phyloP scores from a whole-genome alignment of 768 basidiomycete species.

The Tremella fuciformis region DNA sequence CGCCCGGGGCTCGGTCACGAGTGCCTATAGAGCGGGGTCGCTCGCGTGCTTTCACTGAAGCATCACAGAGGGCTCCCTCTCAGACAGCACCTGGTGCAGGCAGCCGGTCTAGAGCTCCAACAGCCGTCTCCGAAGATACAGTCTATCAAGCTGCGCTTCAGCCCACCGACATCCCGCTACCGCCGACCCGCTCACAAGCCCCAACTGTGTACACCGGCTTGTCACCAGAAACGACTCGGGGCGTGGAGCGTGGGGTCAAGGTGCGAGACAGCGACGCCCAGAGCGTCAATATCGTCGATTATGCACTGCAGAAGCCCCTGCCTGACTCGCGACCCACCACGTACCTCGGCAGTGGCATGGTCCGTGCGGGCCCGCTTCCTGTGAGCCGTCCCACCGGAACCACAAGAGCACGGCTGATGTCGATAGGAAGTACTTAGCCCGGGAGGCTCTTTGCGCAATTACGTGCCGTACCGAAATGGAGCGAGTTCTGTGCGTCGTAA shows the following conservation, averaged over 20 bases:
- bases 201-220: constrained; percentile 23
- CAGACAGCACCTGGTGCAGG: no score
- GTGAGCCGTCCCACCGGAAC: no score
- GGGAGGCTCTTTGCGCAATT: not conserved
- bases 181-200: constrained; percentile 15
- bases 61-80: no score
- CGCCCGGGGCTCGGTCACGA: no score
- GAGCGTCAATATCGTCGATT: constrained; percentile 32
- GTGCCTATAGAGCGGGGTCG: no score
- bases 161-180: constrained; percentile 32
- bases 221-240: constrained; percentile 5
- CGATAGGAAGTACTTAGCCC: not conserved
- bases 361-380: not conserved
- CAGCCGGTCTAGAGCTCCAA: no score
- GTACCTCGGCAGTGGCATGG: not conserved
- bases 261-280: constrained; percentile 6
- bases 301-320: constrained; percentile 31
- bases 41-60: no score
- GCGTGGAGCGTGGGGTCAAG: not conserved
- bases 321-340: constrained; percentile 35
- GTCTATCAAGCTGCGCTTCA: not conserved
- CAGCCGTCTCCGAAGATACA: no score
- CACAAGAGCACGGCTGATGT: not conserved
- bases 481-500: not conserved
- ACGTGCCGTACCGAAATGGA: not conserved